Evolutionary conservation across 495 filamentous ascomycete genomes (phyloP).

Genomic region (Podospora pseudoanserina): DNA sequence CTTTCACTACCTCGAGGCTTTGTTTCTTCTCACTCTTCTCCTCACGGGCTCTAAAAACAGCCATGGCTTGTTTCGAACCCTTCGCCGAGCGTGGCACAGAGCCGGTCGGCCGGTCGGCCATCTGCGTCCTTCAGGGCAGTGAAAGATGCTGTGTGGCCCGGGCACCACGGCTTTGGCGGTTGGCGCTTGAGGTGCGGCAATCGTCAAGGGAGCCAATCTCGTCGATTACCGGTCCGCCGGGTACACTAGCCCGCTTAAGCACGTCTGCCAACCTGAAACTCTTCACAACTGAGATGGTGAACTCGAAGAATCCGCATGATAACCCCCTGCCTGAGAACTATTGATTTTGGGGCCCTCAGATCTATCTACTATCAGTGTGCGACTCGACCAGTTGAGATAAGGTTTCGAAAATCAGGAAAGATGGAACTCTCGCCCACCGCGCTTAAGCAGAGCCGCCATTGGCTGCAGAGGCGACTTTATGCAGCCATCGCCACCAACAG

Average conservation of each 20-base stretch:
- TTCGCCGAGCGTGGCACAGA: conserved; percentile 16
- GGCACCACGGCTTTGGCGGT: background rate
- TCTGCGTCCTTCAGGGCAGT: background rate
- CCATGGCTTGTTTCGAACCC: conserved; percentile 14
- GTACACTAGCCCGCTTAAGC: background rate
- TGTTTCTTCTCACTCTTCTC: background rate
- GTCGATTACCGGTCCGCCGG: conserved; percentile 5
- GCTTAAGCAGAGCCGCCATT: background rate
- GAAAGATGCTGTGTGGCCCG: background rate
- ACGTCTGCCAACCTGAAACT: background rate
- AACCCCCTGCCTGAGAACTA: background rate
- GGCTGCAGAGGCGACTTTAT: background rate
- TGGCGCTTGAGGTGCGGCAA: background rate
- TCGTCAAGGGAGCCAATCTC: conserved; percentile 1
- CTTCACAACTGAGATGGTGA: background rate
- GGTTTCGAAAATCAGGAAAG: background rate
- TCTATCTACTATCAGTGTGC: too few relatives aligned
- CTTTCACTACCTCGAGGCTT: background rate
- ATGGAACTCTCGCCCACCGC: background rate
- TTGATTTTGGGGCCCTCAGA: background rate
- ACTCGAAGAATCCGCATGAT: background rate
- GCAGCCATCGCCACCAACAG: conserved; percentile 2
- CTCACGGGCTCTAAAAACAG: conserved; percentile 9
- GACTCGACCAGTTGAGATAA: background rate
- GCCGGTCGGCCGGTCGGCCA: background rate